Conservation (phyloP, 1,284 basidiomycete species). For the Dichomitus squalens region DNA sequence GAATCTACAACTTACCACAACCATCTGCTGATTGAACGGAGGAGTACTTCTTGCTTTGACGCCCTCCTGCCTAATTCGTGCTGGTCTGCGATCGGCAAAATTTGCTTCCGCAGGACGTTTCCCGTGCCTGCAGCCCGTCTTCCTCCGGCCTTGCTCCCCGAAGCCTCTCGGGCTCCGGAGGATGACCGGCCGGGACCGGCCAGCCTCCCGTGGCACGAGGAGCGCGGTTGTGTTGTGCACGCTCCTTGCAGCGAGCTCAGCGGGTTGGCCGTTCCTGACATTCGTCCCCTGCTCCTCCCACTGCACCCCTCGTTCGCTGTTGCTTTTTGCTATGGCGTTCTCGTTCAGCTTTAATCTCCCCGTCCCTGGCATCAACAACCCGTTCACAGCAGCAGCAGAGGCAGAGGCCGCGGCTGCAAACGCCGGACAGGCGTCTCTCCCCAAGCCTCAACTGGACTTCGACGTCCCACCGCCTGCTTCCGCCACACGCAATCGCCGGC, state of each 20-base stretch:
- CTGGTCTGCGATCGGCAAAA: neutral
- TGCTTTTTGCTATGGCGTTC: constrained; percentile 38
- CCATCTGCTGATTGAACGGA: neutral
- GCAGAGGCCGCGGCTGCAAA: constrained; percentile 7
- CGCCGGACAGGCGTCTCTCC: constrained; percentile 30
- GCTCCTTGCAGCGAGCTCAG: constrained; percentile 21
- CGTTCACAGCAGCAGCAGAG: constrained; percentile 44
- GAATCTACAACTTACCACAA: neutral
- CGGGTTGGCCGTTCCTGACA: constrained; percentile 14
- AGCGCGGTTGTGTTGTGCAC: constrained; percentile 3
- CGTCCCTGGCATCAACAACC: constrained; percentile 66
- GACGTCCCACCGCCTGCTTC: constrained; percentile 6
- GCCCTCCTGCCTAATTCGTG: no score
- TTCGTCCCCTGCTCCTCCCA: neutral
- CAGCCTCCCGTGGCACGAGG: neutral
- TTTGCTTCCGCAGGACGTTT: neutral
- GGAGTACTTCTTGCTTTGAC: no score
- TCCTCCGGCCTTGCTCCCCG: neutral
- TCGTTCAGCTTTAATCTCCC: constrained; percentile 67
- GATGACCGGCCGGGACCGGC: neutral
- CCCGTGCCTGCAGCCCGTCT: neutral
- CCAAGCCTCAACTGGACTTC: constrained; percentile 16
- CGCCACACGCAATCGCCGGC: constrained; percentile 23
- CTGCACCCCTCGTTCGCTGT: neutral
- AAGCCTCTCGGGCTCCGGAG: neutral